phyloP scores from a whole-genome alignment of 2,329 filamentous ascomycete genomes.

The Exophiala calicioides region DNA sequence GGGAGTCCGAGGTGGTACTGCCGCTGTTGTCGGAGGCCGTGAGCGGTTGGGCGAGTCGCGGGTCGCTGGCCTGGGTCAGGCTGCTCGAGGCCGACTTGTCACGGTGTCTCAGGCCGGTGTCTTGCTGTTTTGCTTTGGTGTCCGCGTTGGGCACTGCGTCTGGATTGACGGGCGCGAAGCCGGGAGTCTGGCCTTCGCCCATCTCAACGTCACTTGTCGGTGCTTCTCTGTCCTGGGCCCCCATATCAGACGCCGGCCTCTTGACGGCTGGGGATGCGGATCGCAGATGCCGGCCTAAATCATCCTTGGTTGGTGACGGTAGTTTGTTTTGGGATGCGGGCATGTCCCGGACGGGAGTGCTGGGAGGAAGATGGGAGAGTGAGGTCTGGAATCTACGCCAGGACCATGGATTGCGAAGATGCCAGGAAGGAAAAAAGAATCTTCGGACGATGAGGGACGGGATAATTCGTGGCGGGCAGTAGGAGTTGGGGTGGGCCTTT shows the following conservation, averaged over 20 bases:
- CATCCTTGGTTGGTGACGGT: conserved; percentile 31
- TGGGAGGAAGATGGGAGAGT: conserved; percentile 34
- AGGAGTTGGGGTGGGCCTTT: conserved; percentile 14
- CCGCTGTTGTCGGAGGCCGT: conserved; percentile 34
- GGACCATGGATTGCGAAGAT: conserved; percentile 21
- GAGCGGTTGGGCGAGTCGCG: conserved; percentile 38
- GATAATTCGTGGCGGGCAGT: conserved; percentile 16
- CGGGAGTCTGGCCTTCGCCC: conserved; percentile 24
- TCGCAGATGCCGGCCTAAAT: conserved; percentile 36
- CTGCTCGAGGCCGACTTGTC: conserved; percentile 18
- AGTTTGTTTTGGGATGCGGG: conserved; percentile 35
- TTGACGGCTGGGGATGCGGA: conserved; percentile 57
- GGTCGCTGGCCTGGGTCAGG: conserved; percentile 38
- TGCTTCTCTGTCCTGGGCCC: conserved; percentile 39
- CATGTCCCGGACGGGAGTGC: conserved; percentile 36
- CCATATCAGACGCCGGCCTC: conserved; percentile 57
- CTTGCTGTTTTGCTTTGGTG: conserved; percentile 29
- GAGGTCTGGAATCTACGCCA: conserved; percentile 21
- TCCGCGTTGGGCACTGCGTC: conserved; percentile 14
- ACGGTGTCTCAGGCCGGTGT: conserved; percentile 24
- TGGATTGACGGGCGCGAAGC: conserved; percentile 14
- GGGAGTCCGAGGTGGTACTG: conserved; percentile 39
- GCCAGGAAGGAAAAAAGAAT: conserved; percentile 8
- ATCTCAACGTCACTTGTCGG: conserved; percentile 38
- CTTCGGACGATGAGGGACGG: conserved; percentile 15